These are phyloP conservation scores for Astrephomene gubernaculifera DNA, from an alignment of 139 green algal genomes.

Conservation along the genomic window DNA sequence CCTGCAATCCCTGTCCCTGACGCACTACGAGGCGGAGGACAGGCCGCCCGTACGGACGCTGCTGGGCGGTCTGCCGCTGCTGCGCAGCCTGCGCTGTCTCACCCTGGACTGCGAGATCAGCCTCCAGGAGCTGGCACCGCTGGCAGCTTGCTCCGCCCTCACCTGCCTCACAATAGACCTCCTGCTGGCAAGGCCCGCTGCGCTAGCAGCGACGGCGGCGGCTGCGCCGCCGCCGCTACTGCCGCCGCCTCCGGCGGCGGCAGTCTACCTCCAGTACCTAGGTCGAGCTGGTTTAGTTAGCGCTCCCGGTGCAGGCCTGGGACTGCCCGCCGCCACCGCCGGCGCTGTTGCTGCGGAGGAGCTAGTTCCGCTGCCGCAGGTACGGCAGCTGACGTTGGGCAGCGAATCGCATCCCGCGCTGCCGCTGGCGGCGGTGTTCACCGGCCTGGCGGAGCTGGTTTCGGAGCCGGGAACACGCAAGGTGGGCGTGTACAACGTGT, in stretches of 20 bases:
- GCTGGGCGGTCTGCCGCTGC: neutral
- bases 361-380: constrained; percentile 8
- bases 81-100: neutral
- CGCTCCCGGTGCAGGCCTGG: neutral
- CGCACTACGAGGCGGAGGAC: constrained; percentile 35
- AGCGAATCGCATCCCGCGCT: constrained; percentile 9
- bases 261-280: too few relatives aligned
- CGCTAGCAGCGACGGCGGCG: too few relatives aligned
- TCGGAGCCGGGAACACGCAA: neutral
- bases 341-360: neutral
- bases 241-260: neutral
- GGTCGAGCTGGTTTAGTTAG: too few relatives aligned
- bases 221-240: neutral
- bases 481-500: constrained; percentile 31
- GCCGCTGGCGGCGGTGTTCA: neutral
- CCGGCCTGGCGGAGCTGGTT: neutral
- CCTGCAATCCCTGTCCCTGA: constrained; percentile 28
- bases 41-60: constrained; percentile 29
- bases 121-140: constrained; percentile 12
- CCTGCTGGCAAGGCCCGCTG: neutral
- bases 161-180: constrained; percentile 5
- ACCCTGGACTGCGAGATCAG: constrained; percentile 41
- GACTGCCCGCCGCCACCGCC: neutral
- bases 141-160: neutral
- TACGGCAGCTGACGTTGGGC: constrained; percentile 8